phyloP scores from a whole-genome alignment of 1,139 yeast genomes.

The Meyerozyma sp. region DNA sequence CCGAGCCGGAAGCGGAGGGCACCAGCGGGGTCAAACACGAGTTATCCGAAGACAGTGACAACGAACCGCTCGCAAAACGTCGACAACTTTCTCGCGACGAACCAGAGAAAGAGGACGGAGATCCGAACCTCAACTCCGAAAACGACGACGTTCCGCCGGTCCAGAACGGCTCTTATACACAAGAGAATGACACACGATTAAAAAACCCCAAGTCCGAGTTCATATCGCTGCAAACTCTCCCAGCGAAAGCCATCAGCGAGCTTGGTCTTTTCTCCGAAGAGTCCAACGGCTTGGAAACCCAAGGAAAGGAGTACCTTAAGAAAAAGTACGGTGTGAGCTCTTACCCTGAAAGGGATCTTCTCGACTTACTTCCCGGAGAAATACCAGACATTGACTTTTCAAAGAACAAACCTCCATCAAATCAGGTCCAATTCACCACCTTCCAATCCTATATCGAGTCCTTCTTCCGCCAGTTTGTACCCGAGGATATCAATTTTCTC shows the following conservation, averaged over 20 bases:
- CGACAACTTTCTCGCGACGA: neutral
- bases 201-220: constrained; percentile 78
- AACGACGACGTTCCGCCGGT: constrained; percentile 39
- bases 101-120: neutral
- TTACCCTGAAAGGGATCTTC: constrained; percentile 75
- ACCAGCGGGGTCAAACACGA: constrained; percentile 7
- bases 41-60: constrained; percentile 3
- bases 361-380: constrained; percentile 76
- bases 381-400: constrained; percentile 88
- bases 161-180: constrained; percentile 43
- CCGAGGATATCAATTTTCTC: constrained; percentile 75
- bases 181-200: constrained; percentile 52
- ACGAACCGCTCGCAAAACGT: constrained; percentile 6
- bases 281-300: constrained; percentile 47
- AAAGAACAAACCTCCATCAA: constrained; percentile 71
- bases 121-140: constrained; percentile 13
- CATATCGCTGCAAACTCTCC: constrained; percentile 67
- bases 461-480: constrained; percentile 68
- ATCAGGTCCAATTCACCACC: constrained; percentile 89
- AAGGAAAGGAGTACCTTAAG: constrained; percentile 69
- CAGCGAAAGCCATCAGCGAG: constrained; percentile 57
- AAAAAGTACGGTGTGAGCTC: constrained; percentile 83
- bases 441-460: constrained; percentile 84
- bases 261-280: constrained; percentile 66
- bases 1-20: constrained; percentile 5